Evolutionary conservation across 73 alveolate species (phyloP), one percentile per base, ranked within the genome.

Genomic region (Blepharisma stoltei): DNA sequence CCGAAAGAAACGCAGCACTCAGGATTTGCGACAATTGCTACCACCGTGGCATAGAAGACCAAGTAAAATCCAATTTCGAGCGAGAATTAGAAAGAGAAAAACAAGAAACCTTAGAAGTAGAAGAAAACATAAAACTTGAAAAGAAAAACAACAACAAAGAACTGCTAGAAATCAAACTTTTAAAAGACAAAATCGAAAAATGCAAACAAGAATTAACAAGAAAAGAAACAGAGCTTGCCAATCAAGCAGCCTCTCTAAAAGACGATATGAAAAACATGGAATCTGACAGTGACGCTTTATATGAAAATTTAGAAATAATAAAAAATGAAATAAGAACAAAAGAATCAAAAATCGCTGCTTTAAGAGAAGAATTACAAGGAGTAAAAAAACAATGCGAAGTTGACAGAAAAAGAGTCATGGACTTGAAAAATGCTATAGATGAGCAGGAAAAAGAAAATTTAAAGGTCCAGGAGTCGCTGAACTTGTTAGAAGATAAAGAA

Each of bases 361-460:
- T 60, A 60, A 60, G 23, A 60, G 49, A 18, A 38, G 73, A 60
- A 25, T 14, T 60, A 14, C 14, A 60, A 8, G 14, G 11, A 14
- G 14, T 60, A 38, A n/a, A 60, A 60, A 60, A n/a, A 14, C 46
- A 60, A 20, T 14, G 46, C 14, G 46, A 60, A 38, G 23, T 9
- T 60, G 73, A 60, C 5, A 60, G 18, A 1, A 38, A 18, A 8
- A 60, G 23, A 25, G 23, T 60, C 2, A 60, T 9, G 14, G 73
- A 60, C 46, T 60, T 60, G 46, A 60, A 60, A 60, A 60, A 38
- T 14, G 46, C 23, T 60, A 60, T 60, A 8, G 45, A 38, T 20
- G 73, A 60, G 45, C 73, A 60, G 46, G 73, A 60, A 60, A 14
- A 18, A 9, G 73, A 60, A 60, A 60, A 60, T 60, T n/a, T 14